Base-by-base conservation (phyloP, 352 stramenopile species). In the Globisporangium iwayamae region DNA sequence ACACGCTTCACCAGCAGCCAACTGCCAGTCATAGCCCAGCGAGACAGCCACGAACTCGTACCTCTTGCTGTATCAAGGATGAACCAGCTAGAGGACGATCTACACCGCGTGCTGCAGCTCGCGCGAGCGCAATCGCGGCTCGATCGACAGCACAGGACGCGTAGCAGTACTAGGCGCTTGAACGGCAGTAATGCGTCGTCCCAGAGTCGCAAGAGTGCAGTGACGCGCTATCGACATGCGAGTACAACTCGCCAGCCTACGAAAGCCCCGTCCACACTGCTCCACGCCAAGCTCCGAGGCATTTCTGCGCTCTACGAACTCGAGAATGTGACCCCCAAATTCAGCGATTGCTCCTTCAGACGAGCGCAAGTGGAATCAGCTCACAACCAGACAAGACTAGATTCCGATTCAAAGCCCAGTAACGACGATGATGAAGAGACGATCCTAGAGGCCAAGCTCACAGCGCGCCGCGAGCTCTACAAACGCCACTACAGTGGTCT, bases 101-200 rank as follows among this genome's bases (percentile, higher is more conserved):
- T 85, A 41, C 72, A 78, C 39, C 81, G 81, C 34, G 78, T 90
- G 47, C 65, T 88, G 38, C 63, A 79, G 10, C 73, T 90, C 36
- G 78, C 64, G 41, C 43, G 72, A 46, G 16, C 39, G 14, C 65
- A 50, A 54, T 22, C 28, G 53, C 25, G 25, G 9, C 14, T 58
- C 34, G n/a, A 60, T 10, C 56, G 55, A 59, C 25, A 43, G 9
- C 20, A 62, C 57, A 30, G 11, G 10, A 13, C 50, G 20, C 25
- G 28, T 9, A 56, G 39, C 20, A 45, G 38, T 45, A 47, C 41
- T 4, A 47, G 16, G 41, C 41, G 41, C 16, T 18, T 47, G 14
- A 16, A 20, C 34, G 10, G 1, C 20, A 58, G 47, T 25, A 45
- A 5, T 7, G 14, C 43, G 3, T 34, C 57, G 41, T 55, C 11